Conservation (phyloP, 2,329 filamentous ascomycete genomes). For the Verticillium alfalfae region DNA sequence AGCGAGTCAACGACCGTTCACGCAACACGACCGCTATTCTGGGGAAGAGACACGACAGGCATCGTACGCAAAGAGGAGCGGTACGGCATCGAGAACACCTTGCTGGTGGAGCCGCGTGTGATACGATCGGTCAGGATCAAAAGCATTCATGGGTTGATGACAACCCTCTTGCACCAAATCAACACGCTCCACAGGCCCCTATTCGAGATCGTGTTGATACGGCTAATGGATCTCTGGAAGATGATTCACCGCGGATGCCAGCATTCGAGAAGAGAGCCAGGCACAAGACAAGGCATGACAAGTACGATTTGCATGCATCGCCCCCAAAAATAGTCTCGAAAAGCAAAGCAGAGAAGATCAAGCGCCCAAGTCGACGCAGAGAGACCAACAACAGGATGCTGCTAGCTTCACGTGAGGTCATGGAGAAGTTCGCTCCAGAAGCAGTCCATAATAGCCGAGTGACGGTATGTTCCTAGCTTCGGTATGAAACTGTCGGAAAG, state of each 20-base stretch:
- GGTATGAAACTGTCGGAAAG: neutral
- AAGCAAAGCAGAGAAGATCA: constrained; percentile 12
- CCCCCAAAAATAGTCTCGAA: neutral
- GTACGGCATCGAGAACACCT: neutral
- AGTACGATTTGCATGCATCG: constrained; percentile 41
- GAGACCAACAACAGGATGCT: constrained; percentile 17
- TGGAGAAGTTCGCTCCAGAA: constrained; percentile 50
- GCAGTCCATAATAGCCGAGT: constrained; percentile 38
- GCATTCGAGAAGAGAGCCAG: constrained; percentile 45
- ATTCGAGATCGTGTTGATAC: neutral
- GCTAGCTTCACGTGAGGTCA: constrained; percentile 38
- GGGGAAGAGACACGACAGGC: neutral
- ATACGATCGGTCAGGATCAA: neutral
- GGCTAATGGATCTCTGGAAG: neutral
- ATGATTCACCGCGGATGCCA: no score
- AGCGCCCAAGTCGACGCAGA: constrained; percentile 13
- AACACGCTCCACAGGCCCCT: no score
- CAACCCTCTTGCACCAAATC: neutral
- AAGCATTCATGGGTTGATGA: neutral
- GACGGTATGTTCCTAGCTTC: constrained; percentile 19
- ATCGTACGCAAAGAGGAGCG: neutral
- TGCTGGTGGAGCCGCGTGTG: neutral
- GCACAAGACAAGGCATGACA: constrained; percentile 49
- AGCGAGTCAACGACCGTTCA: neutral
- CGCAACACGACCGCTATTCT: neutral